These are phyloP conservation scores for Fusarium marasasianum DNA, from an alignment of 2,329 filamentous ascomycete species.

Conservation along the genomic window DNA sequence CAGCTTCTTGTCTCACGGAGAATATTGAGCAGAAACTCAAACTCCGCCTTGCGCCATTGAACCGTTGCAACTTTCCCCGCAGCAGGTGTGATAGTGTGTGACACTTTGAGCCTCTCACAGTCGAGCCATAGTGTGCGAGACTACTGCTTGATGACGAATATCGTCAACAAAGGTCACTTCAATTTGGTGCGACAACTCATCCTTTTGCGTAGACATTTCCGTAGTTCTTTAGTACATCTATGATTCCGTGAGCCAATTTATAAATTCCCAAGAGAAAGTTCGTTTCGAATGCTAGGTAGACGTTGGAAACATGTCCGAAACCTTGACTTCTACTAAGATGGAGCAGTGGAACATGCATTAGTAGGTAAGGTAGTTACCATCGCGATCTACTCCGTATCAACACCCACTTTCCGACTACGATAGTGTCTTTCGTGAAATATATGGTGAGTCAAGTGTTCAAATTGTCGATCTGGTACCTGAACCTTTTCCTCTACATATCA, in stretches of 20 bases:
- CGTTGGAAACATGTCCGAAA: too few relatives aligned
- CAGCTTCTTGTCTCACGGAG: neutral
- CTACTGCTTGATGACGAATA: slow-evolving; percentile 49
- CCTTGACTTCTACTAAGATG: neutral
- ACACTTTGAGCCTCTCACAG: slow-evolving; percentile 66
- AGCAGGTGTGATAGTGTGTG: slow-evolving; percentile 60
- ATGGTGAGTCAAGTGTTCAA: neutral
- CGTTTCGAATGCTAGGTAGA: neutral
- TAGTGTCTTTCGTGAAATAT: neutral
- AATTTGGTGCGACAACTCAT: neutral
- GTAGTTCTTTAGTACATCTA: neutral
- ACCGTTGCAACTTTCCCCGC: slow-evolving; percentile 54
- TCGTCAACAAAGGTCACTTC: neutral
- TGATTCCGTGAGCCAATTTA: neutral
- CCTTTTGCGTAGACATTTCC: neutral
- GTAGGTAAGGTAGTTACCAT: neutral
- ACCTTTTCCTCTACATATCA: neutral
- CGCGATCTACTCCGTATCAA: neutral
- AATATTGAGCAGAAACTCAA: slow-evolving; percentile 6
- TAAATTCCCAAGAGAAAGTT: neutral
- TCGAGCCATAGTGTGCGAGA: slow-evolving; percentile 62
- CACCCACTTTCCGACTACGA: neutral
- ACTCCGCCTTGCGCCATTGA: slow-evolving; percentile 54
- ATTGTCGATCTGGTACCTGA: neutral
- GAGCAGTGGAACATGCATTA: neutral